Evolutionary conservation across 495 filamentous ascomycete genomes (phyloP).

Genomic region (Penicillium antarcticum): DNA sequence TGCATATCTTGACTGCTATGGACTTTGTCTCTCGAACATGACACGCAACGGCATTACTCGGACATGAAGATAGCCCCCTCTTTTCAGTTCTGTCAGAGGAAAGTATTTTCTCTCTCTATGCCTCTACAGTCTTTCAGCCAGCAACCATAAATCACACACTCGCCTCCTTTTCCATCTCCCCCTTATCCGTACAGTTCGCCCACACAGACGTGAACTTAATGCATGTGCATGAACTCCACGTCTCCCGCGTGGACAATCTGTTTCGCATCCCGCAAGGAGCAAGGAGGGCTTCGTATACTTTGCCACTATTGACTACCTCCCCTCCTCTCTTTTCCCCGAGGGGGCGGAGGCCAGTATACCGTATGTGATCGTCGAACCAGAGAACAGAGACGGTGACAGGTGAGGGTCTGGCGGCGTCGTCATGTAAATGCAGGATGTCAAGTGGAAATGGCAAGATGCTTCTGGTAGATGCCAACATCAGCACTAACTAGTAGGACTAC

Average conservation of each 20-base stretch:
- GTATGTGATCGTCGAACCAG: conserved; percentile 9
- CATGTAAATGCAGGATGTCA: not conserved
- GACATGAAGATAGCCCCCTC: no score
- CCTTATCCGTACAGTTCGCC: not conserved
- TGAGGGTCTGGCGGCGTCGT: not conserved
- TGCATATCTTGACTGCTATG: no score
- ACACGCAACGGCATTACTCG: no score
- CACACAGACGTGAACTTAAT: not conserved
- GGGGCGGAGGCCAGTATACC: not conserved
- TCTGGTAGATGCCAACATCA: not conserved
- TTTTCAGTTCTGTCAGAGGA: no score
- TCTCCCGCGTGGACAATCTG: conserved; percentile 7
- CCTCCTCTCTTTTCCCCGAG: not conserved
- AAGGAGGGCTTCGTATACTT: conserved; percentile 10
- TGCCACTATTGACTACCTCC: conserved; percentile 8
- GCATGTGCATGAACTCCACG: not conserved
- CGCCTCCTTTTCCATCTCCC: not conserved
- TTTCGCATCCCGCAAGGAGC: conserved; percentile 8
- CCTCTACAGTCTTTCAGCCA: no score
- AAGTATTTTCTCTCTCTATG: no score
- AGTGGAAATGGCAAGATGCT: not conserved
- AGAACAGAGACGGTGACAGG: not conserved
- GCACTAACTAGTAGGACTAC: no score
- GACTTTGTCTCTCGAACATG: no score
- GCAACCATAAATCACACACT: not conserved